Percentiles rank a stretch among this genome's conserved stretches.
Evolutionary conservation across 2,329 filamentous ascomycete genomes (phyloP).

Genomic region (Botrytis medusae): DNA sequence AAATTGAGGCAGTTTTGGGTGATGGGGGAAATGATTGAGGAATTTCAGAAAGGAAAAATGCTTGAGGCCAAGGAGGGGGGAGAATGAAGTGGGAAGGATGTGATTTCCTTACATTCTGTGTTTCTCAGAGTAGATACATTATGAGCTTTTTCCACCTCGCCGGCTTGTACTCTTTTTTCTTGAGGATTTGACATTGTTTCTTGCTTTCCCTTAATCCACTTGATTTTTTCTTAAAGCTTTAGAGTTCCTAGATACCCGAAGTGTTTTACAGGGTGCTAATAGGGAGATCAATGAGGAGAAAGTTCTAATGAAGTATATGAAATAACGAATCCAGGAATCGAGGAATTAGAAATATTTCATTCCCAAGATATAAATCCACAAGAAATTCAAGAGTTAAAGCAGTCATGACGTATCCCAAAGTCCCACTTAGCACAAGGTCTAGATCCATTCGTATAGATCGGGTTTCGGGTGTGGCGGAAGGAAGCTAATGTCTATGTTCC

Average conservation of each 20-base stretch:
- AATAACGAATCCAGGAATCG: not conserved
- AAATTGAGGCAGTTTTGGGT: not conserved
- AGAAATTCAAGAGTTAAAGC: not conserved
- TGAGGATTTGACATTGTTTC: not conserved
- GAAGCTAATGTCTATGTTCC: not conserved
- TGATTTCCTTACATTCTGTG: not conserved
- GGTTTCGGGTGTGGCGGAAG: not conserved
- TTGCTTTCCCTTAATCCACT: not conserved
- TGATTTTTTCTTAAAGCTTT: too few species aligned
- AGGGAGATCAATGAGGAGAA: not conserved
- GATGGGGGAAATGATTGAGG: too few species aligned
- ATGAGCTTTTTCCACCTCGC: conserved; percentile 6
- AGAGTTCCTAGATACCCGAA: not conserved
- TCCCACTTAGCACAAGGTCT: not conserved
- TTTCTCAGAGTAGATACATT: conserved; percentile 5
- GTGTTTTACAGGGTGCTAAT: not conserved
- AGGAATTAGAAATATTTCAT: not conserved
- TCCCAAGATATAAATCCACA: not conserved
- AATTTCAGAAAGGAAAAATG: too few species aligned
- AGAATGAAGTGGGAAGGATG: too few species aligned
- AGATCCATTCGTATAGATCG: not conserved
- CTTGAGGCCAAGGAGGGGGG: too few species aligned
- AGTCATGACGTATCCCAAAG: not conserved
- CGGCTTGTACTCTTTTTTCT: not conserved
- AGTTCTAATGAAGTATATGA: not conserved